These are phyloP conservation scores for Elaeagnus macrophylla DNA, from an alignment of 306 rosid genomes.

Conservation along the genomic window DNA sequence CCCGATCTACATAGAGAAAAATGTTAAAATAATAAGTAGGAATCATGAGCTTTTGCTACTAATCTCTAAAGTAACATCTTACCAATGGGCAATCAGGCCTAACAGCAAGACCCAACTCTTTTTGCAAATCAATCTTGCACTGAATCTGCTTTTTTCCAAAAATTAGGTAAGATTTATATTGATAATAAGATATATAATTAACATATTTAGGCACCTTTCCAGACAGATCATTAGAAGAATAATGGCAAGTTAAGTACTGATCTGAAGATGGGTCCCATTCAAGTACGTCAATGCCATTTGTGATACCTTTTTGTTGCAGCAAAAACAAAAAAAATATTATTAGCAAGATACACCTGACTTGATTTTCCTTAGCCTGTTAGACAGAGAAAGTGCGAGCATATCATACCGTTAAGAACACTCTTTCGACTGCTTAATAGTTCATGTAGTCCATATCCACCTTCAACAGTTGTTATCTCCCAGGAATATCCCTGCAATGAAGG, in stretches of 20 bases:
- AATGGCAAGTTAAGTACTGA: conserved; percentile 45
- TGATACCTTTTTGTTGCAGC: conserved; percentile 49
- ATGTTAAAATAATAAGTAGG: conserved; percentile 15
- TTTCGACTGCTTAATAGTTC: conserved; percentile 50
- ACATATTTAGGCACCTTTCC: conserved; percentile 51
- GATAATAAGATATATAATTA: conserved; percentile 4
- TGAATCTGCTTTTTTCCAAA: conserved; percentile 32
- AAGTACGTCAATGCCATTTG: conserved; percentile 67
- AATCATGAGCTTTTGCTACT: conserved; percentile 3
- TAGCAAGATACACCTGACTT: conserved; percentile 3
- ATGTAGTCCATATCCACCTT: conserved; percentile 74
- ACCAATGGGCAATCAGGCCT: conserved; percentile 76
- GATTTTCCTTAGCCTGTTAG: conserved; percentile 12
- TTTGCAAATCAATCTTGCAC: conserved; percentile 73
- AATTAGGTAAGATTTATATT: conserved; percentile 13
- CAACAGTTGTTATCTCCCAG: conserved; percentile 77
- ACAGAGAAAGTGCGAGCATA: conserved; percentile 1
- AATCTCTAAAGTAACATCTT: conserved; percentile 14
- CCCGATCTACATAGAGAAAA: conserved; percentile 57
- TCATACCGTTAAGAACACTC: conserved; percentile 56
- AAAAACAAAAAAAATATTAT: conserved; percentile 1
- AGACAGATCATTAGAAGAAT: conserved; percentile 55
- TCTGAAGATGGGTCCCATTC: conserved; percentile 84
- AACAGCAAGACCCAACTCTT: conserved; percentile 67
- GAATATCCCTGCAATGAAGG: conserved; percentile 61